Conservation (phyloP, 495 filamentous ascomycete species). For the Hypoxylon perforatum region DNA sequence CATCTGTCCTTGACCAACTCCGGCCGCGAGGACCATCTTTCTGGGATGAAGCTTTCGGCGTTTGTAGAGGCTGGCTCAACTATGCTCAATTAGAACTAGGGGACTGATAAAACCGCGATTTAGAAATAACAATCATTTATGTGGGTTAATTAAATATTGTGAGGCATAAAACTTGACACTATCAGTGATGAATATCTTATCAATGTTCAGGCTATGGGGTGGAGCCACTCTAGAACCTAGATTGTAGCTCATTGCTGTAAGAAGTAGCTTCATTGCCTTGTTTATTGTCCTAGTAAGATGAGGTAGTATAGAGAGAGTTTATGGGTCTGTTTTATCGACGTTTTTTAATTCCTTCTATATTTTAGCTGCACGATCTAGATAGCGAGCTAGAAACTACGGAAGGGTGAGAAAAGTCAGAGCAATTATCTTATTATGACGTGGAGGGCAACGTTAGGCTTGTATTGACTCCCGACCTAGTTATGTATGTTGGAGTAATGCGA, state of each 20-base stretch:
- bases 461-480: too few species aligned
- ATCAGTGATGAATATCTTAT: conserved; percentile 54
- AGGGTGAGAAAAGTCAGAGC: not conserved
- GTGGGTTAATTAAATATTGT: conserved; percentile 27
- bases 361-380: conserved; percentile 23
- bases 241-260: conserved; percentile 48
- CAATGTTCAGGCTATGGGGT: conserved; percentile 52
- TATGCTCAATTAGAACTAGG: conserved; percentile 3
- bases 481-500: too few species aligned
- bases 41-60: conserved; percentile 54
- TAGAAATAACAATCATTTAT: too few species aligned
- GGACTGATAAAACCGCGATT: too few species aligned
- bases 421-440: conserved; percentile 6
- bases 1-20: conserved; percentile 51
- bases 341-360: conserved; percentile 10
- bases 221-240: conserved; percentile 48
- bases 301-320: not conserved
- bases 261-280: conserved; percentile 59
- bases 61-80: conserved; percentile 37
- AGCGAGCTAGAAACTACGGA: conserved; percentile 13
- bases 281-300: conserved; percentile 53
- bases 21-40: conserved; percentile 55
- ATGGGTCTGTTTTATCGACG: not conserved
- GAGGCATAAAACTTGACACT: conserved; percentile 34
- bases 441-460: too few species aligned